These are phyloP conservation scores for Spongispora temasekensis DNA, from an alignment of 1,284 basidiomycete genomes.

Conservation along the genomic window DNA sequence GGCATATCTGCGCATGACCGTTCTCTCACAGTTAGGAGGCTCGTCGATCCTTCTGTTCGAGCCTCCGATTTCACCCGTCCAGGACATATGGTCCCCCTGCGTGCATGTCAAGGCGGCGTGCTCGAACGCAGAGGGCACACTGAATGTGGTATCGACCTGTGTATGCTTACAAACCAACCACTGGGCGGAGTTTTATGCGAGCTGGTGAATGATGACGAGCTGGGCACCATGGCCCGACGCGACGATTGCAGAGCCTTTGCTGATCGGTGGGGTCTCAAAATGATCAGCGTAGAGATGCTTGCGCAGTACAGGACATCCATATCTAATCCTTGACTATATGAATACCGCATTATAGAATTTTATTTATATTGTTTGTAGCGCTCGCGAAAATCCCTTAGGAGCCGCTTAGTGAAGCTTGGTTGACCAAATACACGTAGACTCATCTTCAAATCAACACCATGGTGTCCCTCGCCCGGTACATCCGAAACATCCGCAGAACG, in stretches of 20 bases:
- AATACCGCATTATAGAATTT: slow-evolving; percentile 1
- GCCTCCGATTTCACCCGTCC: slow-evolving; percentile 88
- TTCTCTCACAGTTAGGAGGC: slow-evolving; percentile 81
- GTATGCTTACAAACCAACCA: slow-evolving; percentile 75
- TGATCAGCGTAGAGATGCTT: slow-evolving; percentile 91
- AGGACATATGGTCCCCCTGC: slow-evolving; percentile 93
- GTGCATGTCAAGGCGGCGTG: slow-evolving; percentile 86
- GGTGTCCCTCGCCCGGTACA: slow-evolving; percentile 74
- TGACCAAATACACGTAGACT: slow-evolving; percentile 29
- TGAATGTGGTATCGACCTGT: slow-evolving; percentile 89
- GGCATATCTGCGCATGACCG: slow-evolving; percentile 98
- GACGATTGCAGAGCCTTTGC: slow-evolving; percentile 95
- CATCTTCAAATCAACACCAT: slow-evolving; percentile 37
- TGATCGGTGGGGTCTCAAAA: slow-evolving; percentile 87
- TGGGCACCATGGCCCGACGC: slow-evolving; percentile 93
- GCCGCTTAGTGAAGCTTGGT: too few relatives aligned
- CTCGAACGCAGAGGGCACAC: slow-evolving; percentile 90
- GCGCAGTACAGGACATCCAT: slow-evolving; percentile 40
- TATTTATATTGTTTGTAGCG: too few relatives aligned
- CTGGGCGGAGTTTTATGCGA: slow-evolving; percentile 91
- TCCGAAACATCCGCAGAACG: slow-evolving; percentile 72
- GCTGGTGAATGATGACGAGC: slow-evolving; percentile 89
- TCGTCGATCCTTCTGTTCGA: slow-evolving; percentile 61
- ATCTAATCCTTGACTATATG: slow-evolving; percentile 2
- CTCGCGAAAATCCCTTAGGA: too few relatives aligned